These are phyloP conservation scores for Telfairia occidentalis DNA, from an alignment of 331 rosid genomes.

Conservation along the genomic window DNA sequence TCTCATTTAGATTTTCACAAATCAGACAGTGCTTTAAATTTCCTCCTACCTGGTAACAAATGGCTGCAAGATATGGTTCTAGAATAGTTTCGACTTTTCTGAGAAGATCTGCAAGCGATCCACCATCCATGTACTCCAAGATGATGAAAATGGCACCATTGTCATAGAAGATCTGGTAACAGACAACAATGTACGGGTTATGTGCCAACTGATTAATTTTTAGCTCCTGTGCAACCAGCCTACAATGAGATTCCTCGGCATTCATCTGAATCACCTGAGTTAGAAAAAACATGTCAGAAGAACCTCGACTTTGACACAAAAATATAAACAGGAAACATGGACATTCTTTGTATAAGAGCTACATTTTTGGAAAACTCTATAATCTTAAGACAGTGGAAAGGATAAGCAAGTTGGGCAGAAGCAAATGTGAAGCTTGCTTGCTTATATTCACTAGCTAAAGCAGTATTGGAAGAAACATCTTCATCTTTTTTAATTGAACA, in stretches of 20 bases:
- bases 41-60: conserved; percentile 67
- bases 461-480: not conserved
- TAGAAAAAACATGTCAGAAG: conserved; percentile 14
- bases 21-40: not conserved
- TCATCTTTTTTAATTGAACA: not conserved
- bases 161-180: conserved; percentile 79
- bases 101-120: conserved; percentile 79
- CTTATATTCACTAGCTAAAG: not conserved
- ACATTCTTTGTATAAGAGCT: conserved; percentile 1
- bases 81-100: conserved; percentile 72
- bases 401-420: not conserved
- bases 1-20: not conserved
- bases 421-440: not conserved
- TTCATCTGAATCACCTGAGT: conserved; percentile 87
- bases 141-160: conserved; percentile 86
- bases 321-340: not conserved
- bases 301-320: not conserved
- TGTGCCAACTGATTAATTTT: conserved; percentile 85
- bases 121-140: conserved; percentile 99
- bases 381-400: conserved; percentile 13
- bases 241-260: conserved; percentile 70
- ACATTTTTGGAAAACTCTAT: not conserved
- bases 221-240: conserved; percentile 70
- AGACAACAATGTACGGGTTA: conserved; percentile 70
- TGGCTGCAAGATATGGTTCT: conserved; percentile 70